Evolutionary conservation across 2,329 filamentous ascomycete species (phyloP).

Genomic region (Metarhizium brunneum): DNA sequence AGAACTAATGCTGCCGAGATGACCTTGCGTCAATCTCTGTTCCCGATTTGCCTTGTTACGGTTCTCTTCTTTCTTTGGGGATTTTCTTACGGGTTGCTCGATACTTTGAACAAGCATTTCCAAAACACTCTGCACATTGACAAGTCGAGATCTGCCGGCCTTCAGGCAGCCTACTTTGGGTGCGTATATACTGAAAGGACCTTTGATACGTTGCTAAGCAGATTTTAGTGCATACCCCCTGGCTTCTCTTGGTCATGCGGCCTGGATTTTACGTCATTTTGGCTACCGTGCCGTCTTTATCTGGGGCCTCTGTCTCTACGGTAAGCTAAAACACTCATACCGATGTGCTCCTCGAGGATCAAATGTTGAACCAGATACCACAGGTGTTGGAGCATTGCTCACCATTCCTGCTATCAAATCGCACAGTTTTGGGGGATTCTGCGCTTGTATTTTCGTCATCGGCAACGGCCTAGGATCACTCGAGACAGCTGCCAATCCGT

Average conservation of each 20-base stretch:
- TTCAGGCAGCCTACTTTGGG: constrained; percentile 47
- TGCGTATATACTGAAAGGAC: constrained; percentile 23
- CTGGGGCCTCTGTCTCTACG: constrained; percentile 58
- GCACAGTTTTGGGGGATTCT: constrained; percentile 65
- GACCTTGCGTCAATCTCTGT: constrained; percentile 56
- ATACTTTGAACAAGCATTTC: constrained; percentile 43
- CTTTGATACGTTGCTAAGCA: constrained; percentile 24
- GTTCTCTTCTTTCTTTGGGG: constrained; percentile 38
- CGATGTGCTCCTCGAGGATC: neutral
- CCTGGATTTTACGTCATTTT: constrained; percentile 53
- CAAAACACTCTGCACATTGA: constrained; percentile 35
- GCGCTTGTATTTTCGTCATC: constrained; percentile 62
- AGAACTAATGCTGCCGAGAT: constrained; percentile 35
- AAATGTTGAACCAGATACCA: neutral
- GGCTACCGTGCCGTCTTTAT: constrained; percentile 63
- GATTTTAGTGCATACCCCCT: constrained; percentile 53
- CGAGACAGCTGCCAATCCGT: constrained; percentile 71
- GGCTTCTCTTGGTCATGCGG: constrained; percentile 56
- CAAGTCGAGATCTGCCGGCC: constrained; percentile 33
- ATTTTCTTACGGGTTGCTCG: constrained; percentile 35
- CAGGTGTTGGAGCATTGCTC: constrained; percentile 38
- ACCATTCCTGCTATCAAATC: constrained; percentile 48
- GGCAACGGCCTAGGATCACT: constrained; percentile 65
- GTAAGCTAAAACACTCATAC: constrained; percentile 12
- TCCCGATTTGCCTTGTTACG: constrained; percentile 50